A percentile compares a stretch with the other conserved stretches of the same genome.
These are phyloP conservation scores for Eucommia ulmoides DNA, from an alignment of 257 asterid genomes.

Conservation along the genomic window DNA sequence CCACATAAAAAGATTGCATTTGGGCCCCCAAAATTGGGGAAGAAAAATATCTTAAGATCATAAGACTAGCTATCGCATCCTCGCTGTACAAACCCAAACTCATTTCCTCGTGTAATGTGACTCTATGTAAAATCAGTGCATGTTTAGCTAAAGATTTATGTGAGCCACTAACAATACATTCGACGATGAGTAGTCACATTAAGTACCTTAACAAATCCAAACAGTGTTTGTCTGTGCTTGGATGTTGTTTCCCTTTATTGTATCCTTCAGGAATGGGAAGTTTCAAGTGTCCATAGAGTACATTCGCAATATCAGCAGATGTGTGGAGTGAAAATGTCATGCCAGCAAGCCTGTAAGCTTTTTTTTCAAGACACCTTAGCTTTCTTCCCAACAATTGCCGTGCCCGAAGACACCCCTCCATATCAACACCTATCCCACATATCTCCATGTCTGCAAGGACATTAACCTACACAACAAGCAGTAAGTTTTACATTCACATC, in stretches of 20 bases:
- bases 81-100: too few relatives aligned
- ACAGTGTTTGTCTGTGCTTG: conserved; percentile 87
- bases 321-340: conserved; percentile 70
- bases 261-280: conserved; percentile 76
- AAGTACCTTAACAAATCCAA: conserved; percentile 78
- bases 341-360: conserved; percentile 86
- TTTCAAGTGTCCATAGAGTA: conserved; percentile 82
- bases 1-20: too few relatives aligned
- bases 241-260: conserved; percentile 68
- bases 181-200: too few relatives aligned
- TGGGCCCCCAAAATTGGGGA: too few relatives aligned
- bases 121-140: too few relatives aligned
- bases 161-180: too few relatives aligned
- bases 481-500: not conserved
- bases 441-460: conserved; percentile 95
- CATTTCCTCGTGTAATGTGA: too few relatives aligned
- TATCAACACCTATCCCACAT: conserved; percentile 92
- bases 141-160: too few relatives aligned
- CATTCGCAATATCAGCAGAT: conserved; percentile 88
- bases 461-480: conserved; percentile 36
- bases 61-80: too few relatives aligned
- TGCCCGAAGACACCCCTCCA: conserved; percentile 88
- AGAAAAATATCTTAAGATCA: too few relatives aligned
- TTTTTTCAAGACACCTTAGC: conserved; percentile 62
- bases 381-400: conserved; percentile 65